These are phyloP conservation scores for Amaranthus cruentus DNA, from an alignment of 148 eudicot genomes.

Conservation along the genomic window DNA sequence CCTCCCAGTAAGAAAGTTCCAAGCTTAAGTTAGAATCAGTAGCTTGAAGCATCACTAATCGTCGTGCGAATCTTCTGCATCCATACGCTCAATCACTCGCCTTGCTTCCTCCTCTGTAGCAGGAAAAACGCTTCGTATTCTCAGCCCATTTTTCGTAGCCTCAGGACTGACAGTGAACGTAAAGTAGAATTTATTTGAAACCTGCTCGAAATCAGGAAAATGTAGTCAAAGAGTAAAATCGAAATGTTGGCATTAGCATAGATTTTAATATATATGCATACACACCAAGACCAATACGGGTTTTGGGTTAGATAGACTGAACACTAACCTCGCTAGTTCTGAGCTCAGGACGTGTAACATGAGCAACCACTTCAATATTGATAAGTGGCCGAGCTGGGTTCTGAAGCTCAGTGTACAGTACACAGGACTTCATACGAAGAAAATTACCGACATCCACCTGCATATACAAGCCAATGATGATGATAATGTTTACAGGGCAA, in stretches of 20 bases:
- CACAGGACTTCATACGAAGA: slow-evolving; percentile 83
- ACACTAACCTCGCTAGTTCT: slow-evolving; percentile 73
- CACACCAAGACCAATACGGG: neutral
- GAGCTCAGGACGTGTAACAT: slow-evolving; percentile 80
- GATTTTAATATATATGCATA: neutral
- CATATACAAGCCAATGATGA: slow-evolving; percentile 4
- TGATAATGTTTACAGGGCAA: neutral
- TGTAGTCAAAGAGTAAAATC: neutral
- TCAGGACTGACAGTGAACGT: slow-evolving; percentile 61
- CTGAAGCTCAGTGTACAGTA: slow-evolving; percentile 77
- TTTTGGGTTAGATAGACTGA: neutral
- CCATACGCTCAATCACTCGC: slow-evolving; percentile 83
- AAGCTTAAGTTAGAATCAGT: no score
- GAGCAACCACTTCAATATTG: slow-evolving; percentile 88
- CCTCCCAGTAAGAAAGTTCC: no score
- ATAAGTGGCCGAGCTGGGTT: slow-evolving; percentile 63
- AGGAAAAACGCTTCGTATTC: slow-evolving; percentile 74
- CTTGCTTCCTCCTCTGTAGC: slow-evolving; percentile 90
- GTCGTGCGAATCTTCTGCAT: slow-evolving; percentile 46
- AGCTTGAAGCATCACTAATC: neutral
- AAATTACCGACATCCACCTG: slow-evolving; percentile 98
- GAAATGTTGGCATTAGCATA: neutral
- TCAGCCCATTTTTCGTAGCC: slow-evolving; percentile 44
- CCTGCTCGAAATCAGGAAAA: slow-evolving; percentile 31
- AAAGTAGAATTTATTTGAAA: slow-evolving; percentile 94